These are phyloP conservation scores for Cornus florida DNA, from an alignment of 148 eudicot genomes.

Conservation along the genomic window DNA sequence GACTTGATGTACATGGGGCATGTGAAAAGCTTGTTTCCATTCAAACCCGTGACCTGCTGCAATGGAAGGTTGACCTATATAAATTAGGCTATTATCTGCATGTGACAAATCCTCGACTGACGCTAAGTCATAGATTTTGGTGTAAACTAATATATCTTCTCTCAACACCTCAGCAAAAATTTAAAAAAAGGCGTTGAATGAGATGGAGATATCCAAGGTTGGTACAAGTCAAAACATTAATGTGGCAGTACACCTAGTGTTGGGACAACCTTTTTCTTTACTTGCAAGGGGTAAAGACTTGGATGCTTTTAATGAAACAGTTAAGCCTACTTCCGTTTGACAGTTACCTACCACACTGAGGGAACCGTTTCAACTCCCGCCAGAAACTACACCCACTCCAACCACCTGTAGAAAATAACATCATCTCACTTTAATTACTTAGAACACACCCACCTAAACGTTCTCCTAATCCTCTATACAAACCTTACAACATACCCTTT, in stretches of 20 bases:
- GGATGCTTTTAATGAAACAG: conserved; percentile 19
- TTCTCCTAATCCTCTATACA: conserved; percentile 11
- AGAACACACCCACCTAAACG: not conserved
- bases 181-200: too few relatives aligned
- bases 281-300: not conserved
- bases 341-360: conserved; percentile 33
- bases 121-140: too few relatives aligned
- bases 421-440: not conserved
- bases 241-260: not conserved
- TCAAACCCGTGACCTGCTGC: too few relatives aligned
- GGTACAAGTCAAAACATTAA: too few relatives aligned
- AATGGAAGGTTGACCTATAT: too few relatives aligned
- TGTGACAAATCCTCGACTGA: too few relatives aligned
- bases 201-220: too few relatives aligned
- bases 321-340: conserved; percentile 16
- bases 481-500: not conserved
- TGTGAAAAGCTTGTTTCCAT: too few relatives aligned
- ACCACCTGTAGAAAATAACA: conserved; percentile 10
- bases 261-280: not conserved
- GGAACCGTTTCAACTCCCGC: conserved; percentile 30
- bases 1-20: too few relatives aligned
- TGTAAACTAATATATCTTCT: too few relatives aligned
- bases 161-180: too few relatives aligned
- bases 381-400: conserved; percentile 18
- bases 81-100: too few relatives aligned